Evolutionary conservation across 2,329 filamentous ascomycete genomes (phyloP).

Genomic region (Blumeria hordei): DNA sequence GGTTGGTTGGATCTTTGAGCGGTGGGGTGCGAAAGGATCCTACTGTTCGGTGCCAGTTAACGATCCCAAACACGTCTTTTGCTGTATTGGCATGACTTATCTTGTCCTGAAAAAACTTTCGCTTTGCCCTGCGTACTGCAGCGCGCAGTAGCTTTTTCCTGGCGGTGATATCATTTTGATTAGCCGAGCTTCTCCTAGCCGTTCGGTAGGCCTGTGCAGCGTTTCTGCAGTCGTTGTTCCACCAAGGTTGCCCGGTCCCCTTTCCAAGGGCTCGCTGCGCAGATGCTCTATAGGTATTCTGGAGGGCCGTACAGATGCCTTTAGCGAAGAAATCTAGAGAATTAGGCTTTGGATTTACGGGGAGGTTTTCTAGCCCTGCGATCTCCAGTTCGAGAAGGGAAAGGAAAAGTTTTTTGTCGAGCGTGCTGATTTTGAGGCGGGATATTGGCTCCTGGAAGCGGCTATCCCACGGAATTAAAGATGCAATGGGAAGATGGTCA

Average conservation of each 20-base stretch:
- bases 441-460: too few relatives aligned
- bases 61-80: background rate
- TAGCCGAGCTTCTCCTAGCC: background rate
- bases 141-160: background rate
- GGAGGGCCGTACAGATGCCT: background rate
- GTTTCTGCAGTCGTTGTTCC: background rate
- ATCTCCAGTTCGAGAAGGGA: background rate
- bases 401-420: background rate
- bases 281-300: background rate
- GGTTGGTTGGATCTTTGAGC: background rate
- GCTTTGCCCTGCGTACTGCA: background rate
- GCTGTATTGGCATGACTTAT: background rate
- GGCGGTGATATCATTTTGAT: background rate
- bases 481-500: background rate
- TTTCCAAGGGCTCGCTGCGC: background rate
- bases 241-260: background rate
- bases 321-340: background rate
- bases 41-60: background rate
- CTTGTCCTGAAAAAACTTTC: background rate
- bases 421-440: background rate
- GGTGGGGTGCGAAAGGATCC: background rate
- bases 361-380: background rate
- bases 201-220: background rate
- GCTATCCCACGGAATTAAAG: background rate
- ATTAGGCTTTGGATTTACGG: background rate